phyloP scores from a whole-genome alignment of 2,329 filamentous ascomycete species.

The Metarhizium sp. region DNA sequence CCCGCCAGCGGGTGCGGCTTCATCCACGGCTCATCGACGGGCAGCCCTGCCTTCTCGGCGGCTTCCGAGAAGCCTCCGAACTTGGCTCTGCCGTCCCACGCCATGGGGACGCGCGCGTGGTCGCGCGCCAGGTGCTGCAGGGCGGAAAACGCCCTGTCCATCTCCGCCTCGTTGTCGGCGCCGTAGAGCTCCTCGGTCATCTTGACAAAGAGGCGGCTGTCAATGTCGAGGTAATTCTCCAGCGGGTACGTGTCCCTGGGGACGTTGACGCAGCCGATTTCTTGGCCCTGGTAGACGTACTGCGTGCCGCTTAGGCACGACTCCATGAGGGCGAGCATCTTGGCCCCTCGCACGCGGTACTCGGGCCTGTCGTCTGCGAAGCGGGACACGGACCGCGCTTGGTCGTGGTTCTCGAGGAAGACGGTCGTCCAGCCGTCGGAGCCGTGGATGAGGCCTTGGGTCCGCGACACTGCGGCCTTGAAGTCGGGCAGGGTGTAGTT shows the following conservation, averaged over 20 bases:
- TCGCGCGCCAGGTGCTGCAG: slow-evolving; percentile 38
- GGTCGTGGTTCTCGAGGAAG: slow-evolving; percentile 59
- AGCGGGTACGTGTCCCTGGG: slow-evolving; percentile 48
- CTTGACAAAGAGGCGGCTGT: slow-evolving; percentile 34
- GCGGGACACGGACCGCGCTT: slow-evolving; percentile 47
- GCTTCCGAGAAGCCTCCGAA: slow-evolving; percentile 26
- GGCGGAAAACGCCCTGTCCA: slow-evolving; percentile 25
- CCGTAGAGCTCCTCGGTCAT: slow-evolving; percentile 19
- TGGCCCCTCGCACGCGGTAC: slow-evolving; percentile 39
- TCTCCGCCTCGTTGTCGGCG: slow-evolving; percentile 19
- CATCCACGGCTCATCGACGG: slow-evolving; percentile 24
- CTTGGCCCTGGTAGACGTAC: slow-evolving; percentile 60
- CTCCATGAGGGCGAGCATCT: slow-evolving; percentile 49
- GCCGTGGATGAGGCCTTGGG: slow-evolving; percentile 41
- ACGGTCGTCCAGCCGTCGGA: slow-evolving; percentile 54
- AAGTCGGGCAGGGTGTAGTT: slow-evolving; percentile 38
- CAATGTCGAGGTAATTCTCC: slow-evolving; percentile 41
- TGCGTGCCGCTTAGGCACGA: slow-evolving; percentile 47
- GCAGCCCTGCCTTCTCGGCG: slow-evolving; percentile 20
- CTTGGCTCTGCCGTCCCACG: slow-evolving; percentile 41
- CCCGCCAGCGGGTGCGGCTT: slow-evolving; percentile 19
- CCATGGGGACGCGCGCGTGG: slow-evolving; percentile 57
- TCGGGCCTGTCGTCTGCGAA: slow-evolving; percentile 41
- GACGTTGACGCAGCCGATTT: slow-evolving; percentile 55
- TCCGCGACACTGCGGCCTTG: slow-evolving; percentile 37